Percentiles rank a stretch among this genome's conserved stretches.
phyloP scores from a whole-genome alignment of 768 basidiomycete species.

The Mrakia frigida region DNA sequence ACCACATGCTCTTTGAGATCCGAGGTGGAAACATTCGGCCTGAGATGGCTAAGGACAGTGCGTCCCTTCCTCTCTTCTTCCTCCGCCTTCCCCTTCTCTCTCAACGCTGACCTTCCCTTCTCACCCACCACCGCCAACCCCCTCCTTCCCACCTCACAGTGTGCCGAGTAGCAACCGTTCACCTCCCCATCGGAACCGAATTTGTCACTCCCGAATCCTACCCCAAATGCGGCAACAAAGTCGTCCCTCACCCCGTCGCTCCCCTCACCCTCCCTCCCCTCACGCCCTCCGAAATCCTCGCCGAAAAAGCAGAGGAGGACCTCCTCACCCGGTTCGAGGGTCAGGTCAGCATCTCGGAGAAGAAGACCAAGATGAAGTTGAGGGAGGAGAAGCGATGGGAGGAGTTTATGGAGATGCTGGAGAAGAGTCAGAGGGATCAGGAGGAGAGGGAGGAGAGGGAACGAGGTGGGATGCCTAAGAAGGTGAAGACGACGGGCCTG shows the following conservation, averaged over 20 bases:
- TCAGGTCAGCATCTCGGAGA: not conserved
- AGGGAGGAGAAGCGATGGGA: not conserved
- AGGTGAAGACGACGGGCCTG: not conserved
- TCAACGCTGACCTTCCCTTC: not conserved
- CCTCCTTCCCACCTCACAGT: not conserved
- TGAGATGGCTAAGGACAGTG: constrained; percentile 87
- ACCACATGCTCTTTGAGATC: constrained; percentile 89
- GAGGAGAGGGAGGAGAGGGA: not conserved
- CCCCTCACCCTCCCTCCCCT: constrained; percentile 12
- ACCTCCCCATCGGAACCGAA: constrained; percentile 17
- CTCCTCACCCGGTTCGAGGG: not conserved
- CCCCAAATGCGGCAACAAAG: constrained; percentile 19
- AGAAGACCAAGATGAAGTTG: not conserved
- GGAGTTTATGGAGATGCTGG: not conserved
- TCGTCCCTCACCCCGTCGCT: not conserved
- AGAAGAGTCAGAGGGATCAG: not conserved
- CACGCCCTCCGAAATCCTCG: constrained; percentile 10
- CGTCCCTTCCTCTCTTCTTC: constrained; percentile 34
- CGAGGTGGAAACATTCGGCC: constrained; percentile 83
- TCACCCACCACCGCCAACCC: not conserved
- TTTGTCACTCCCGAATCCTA: constrained; percentile 18
- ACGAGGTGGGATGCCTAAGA: not conserved
- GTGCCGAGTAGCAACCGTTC: constrained; percentile 10
- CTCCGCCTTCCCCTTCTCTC: not conserved
- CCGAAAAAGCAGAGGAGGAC: constrained; percentile 10